These are phyloP conservation scores for Dendryphion nanum DNA, from an alignment of 2,329 filamentous ascomycete genomes.

Conservation along the genomic window DNA sequence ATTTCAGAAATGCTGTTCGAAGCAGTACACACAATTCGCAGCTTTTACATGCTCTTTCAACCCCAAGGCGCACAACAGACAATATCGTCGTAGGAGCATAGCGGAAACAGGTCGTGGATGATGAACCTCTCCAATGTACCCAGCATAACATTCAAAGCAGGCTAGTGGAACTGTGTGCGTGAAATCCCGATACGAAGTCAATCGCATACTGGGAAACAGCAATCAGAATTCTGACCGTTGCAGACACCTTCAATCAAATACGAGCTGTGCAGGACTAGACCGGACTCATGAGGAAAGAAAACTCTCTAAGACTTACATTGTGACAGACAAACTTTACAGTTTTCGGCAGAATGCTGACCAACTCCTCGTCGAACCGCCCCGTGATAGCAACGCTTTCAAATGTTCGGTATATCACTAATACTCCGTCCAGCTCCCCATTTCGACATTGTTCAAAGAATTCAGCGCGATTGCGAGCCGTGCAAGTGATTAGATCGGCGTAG, in stretches of 20 bases:
- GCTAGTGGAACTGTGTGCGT: too few species aligned
- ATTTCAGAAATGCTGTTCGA: too few species aligned
- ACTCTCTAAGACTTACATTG: conserved; percentile 43
- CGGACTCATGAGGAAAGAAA: conserved; percentile 2
- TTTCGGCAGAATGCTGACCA: conserved; percentile 54
- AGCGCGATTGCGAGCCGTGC: conserved; percentile 59
- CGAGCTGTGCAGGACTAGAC: conserved; percentile 5
- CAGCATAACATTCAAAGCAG: too few species aligned
- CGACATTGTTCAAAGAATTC: conserved; percentile 69
- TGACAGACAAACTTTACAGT: conserved; percentile 42
- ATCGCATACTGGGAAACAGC: conserved; percentile 1
- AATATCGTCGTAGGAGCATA: too few species aligned
- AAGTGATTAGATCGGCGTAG: conserved; percentile 64
- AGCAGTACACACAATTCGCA: too few species aligned
- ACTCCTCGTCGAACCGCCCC: conserved; percentile 67
- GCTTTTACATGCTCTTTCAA: too few species aligned
- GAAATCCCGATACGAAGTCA: too few species aligned
- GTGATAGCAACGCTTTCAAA: conserved; percentile 65
- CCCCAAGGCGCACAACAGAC: too few species aligned
- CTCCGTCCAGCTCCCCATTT: conserved; percentile 64
- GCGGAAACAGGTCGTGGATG: too few species aligned
- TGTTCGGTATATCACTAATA: conserved; percentile 67
- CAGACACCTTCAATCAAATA: conserved; percentile 1
- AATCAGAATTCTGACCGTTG: neutral
- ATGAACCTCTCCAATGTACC: too few species aligned